Percentiles rank a stretch among this genome's conserved stretches.
phyloP scores from a whole-genome alignment of 371 early-diverging fungal species.

The Blakeslea trispora region DNA sequence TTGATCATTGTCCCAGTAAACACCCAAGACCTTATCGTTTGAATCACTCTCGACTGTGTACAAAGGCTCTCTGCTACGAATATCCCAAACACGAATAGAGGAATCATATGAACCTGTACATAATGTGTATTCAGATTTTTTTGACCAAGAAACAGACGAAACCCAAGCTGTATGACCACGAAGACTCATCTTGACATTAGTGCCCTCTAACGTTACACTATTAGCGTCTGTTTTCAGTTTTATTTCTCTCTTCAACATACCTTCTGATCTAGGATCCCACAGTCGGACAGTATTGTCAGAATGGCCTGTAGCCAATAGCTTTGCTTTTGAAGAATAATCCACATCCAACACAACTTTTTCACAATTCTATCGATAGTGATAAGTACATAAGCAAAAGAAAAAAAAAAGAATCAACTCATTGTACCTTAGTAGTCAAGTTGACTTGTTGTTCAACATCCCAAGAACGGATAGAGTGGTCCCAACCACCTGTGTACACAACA shows the following conservation, averaged over 20 bases:
- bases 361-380: constrained; percentile 62
- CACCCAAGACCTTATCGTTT: constrained; percentile 74
- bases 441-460: constrained; percentile 86
- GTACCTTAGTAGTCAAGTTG: constrained; percentile 77
- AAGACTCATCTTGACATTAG: constrained; percentile 79
- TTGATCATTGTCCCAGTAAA: constrained; percentile 78
- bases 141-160: constrained; percentile 84
- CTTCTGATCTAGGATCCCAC: constrained; percentile 88
- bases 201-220: constrained; percentile 49
- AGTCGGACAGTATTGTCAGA: constrained; percentile 77
- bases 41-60: constrained; percentile 66
- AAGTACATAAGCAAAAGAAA: not conserved
- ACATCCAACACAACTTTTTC: constrained; percentile 82
- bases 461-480: constrained; percentile 89
- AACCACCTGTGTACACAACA: constrained; percentile 82
- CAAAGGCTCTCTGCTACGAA: constrained; percentile 76
- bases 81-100: constrained; percentile 92
- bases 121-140: constrained; percentile 70
- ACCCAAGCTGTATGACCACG: constrained; percentile 83
- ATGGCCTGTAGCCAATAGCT: constrained; percentile 88
- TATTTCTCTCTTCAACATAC: constrained; percentile 30
- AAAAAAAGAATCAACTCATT: too few species aligned
- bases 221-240: not conserved
- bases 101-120: constrained; percentile 87
- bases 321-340: constrained; percentile 67